These are phyloP conservation scores for Isoetes engelmannii DNA, from an alignment of 83 land plant genomes.

Conservation along the genomic window DNA sequence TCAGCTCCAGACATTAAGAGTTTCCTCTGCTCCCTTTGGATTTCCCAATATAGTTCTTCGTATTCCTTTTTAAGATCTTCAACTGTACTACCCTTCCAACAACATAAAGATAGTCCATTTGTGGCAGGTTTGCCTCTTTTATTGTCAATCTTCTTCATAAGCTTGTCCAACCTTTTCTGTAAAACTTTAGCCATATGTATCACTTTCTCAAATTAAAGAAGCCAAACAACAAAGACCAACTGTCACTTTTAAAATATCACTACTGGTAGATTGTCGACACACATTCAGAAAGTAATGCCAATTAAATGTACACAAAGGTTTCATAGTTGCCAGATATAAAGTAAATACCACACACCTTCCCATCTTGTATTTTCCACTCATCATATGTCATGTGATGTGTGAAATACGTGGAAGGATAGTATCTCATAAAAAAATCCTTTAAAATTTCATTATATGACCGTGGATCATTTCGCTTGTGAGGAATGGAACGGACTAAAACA, in stretches of 20 bases:
- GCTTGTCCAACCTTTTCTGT: conserved; percentile 34
- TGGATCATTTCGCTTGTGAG: conserved; percentile 33
- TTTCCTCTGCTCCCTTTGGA: too few species aligned
- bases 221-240: too few species aligned
- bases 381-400: conserved; percentile 56
- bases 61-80: too few species aligned
- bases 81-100: too few species aligned
- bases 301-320: too few species aligned
- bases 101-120: too few species aligned
- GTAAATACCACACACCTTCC: conserved; percentile 19
- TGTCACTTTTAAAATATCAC: too few species aligned
- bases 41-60: too few species aligned
- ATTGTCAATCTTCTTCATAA: conserved; percentile 32
- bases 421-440: conserved; percentile 59
- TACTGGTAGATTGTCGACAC: too few species aligned
- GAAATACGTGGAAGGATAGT: conserved; percentile 58
- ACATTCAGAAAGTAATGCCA: too few species aligned
- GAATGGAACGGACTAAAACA: conserved; percentile 69
- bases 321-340: not conserved
- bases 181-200: not conserved
- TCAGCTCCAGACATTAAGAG: too few species aligned
- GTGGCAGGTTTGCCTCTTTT: not conserved
- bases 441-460: conserved; percentile 50
- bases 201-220: too few species aligned
- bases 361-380: conserved; percentile 36